Conservation (phyloP, 495 filamentous ascomycete species). For the Apodospora peruviana region DNA sequence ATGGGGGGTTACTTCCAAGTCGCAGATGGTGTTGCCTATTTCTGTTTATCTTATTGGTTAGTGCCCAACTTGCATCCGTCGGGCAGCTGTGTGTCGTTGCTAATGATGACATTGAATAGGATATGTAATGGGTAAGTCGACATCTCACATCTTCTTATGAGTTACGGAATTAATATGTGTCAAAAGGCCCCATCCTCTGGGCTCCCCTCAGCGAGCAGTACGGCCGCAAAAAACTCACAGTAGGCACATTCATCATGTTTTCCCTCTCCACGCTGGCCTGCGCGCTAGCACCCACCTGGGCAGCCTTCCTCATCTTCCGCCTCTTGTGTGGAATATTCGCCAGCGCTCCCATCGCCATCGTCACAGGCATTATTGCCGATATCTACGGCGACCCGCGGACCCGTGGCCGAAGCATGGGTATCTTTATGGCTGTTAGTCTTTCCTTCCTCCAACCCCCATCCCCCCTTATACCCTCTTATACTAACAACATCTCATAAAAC, state of each 20-base stretch:
- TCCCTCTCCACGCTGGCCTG: slow-evolving; percentile 64
- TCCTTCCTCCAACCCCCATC: not conserved
- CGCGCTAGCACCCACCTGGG: slow-evolving; percentile 64
- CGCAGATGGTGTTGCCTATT: slow-evolving; percentile 63
- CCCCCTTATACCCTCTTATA: not conserved
- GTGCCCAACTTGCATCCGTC: not conserved
- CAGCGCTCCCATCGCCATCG: slow-evolving; percentile 62
- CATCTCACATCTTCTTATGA: not conserved
- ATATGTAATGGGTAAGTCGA: slow-evolving; percentile 17
- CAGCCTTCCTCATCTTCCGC: slow-evolving; percentile 61
- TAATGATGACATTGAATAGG: too few species aligned
- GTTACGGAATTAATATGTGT: too few species aligned
- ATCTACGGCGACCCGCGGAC: slow-evolving; percentile 49
- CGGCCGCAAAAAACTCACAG: slow-evolving; percentile 59
- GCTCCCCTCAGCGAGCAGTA: slow-evolving; percentile 67
- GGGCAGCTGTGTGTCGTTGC: not conserved
- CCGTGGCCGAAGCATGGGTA: slow-evolving; percentile 64
- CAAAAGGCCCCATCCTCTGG: slow-evolving; percentile 54
- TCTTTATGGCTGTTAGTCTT: slow-evolving; percentile 60
- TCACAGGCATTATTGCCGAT: slow-evolving; percentile 72
- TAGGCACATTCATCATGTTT: slow-evolving; percentile 57
- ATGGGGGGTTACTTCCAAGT: slow-evolving; percentile 52
- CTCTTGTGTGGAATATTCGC: slow-evolving; percentile 59
- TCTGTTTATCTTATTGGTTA: slow-evolving; percentile 63
- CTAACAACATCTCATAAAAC: not conserved